Evolutionary conservation across 2,329 filamentous ascomycete species (phyloP).

Genomic region (Sphaerulina populicola): DNA sequence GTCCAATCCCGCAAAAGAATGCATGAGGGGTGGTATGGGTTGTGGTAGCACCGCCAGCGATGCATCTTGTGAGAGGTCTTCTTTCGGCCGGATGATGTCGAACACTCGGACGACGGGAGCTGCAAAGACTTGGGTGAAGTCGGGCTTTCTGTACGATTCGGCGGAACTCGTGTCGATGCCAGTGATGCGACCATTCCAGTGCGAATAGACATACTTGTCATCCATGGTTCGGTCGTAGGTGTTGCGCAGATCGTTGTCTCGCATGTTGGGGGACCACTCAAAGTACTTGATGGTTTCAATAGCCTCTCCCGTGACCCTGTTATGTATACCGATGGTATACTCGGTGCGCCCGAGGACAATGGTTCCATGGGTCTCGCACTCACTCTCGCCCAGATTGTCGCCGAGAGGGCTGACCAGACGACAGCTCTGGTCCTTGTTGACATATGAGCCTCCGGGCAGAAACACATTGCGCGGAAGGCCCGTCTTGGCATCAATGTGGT

Average conservation of each 20-base stretch:
- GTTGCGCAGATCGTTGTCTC: conserved; percentile 74
- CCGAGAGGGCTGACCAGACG: conserved; percentile 55
- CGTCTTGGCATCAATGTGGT: conserved; percentile 79
- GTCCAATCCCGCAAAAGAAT: conserved; percentile 22
- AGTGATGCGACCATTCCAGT: conserved; percentile 74
- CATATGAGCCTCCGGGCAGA: conserved; percentile 58
- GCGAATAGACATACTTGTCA: conserved; percentile 78
- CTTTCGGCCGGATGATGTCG: conserved; percentile 46
- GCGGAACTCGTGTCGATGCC: conserved; percentile 60
- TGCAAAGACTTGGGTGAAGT: conserved; percentile 27
- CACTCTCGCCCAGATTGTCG: conserved; percentile 50
- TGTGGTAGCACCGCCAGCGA: conserved; percentile 81
- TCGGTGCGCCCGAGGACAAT: conserved; percentile 79
- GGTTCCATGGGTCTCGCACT: conserved; percentile 71
- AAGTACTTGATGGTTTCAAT: conserved; percentile 88
- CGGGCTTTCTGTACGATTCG: conserved; percentile 19
- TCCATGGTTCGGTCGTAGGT: conserved; percentile 78
- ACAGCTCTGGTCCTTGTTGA: conserved; percentile 67
- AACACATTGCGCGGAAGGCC: conserved; percentile 79
- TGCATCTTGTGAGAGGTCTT: conserved; percentile 56
- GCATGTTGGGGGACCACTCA: conserved; percentile 90
- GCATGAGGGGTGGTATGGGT: conserved; percentile 55
- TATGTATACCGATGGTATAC: conserved; percentile 80
- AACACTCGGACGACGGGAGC: conserved; percentile 30
- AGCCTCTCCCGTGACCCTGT: conserved; percentile 60